A percentile compares a stretch with the other conserved stretches of the same genome.
Evolutionary conservation across 768 basidiomycete species (phyloP).

Genomic region (Lactarius deliciosus): DNA sequence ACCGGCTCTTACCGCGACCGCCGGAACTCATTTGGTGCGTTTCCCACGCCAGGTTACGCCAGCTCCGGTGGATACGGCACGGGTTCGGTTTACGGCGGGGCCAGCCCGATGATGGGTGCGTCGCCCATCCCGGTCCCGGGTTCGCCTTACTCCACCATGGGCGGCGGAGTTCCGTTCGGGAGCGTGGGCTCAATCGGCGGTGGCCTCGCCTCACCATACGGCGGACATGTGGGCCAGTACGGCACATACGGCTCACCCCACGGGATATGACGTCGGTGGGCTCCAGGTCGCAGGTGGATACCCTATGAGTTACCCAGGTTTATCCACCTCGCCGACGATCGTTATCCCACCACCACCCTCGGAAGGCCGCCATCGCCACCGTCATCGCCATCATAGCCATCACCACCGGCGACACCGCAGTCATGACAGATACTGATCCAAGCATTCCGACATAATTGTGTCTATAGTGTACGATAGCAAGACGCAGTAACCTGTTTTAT

Average conservation of each 20-base stretch:
- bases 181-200: neutral
- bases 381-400: constrained; percentile 4
- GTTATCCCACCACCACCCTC: neutral
- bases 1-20: constrained; percentile 19
- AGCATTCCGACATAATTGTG: neutral
- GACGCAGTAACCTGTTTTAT: neutral
- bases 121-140: constrained; percentile 11
- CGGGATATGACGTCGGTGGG: constrained; percentile 14
- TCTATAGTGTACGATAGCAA: neutral
- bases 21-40: constrained; percentile 16
- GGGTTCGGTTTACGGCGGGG: neutral
- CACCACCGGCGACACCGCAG: constrained; percentile 28
- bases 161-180: neutral
- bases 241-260: neutral
- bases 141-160: neutral
- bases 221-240: constrained; percentile 11
- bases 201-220: constrained; percentile 15
- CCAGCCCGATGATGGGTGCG: neutral
- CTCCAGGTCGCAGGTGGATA: neutral
- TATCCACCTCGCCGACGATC: neutral
- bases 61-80: constrained; percentile 9
- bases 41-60: constrained; percentile 6
- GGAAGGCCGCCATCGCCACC: constrained; percentile 1
- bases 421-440: constrained; percentile 17
- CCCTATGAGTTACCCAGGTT: constrained; percentile 8